Evolutionary conservation across 768 basidiomycete genomes (phyloP).

Genomic region (Lactifluus hygrophoroides): DNA sequence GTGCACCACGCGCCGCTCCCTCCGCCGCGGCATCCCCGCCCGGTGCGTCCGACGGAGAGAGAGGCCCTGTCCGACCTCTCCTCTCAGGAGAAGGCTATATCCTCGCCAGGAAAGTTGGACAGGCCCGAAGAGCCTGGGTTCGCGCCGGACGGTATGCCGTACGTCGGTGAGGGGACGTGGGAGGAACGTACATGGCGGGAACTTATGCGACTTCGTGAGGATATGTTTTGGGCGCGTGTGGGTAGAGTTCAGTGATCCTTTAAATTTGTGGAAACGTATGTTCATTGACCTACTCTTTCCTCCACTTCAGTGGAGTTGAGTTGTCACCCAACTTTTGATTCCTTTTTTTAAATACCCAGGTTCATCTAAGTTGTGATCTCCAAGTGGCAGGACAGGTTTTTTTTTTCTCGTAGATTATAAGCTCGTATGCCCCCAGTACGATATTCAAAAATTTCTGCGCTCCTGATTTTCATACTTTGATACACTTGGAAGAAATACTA

Average conservation of each 20-base stretch:
- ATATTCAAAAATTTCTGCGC: neutral
- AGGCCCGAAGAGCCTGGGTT: conserved; percentile 4
- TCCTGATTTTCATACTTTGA: neutral
- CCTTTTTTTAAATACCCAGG: neutral
- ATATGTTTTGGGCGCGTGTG: conserved; percentile 81
- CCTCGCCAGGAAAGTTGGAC: neutral
- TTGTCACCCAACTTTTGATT: neutral
- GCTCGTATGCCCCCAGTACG: neutral
- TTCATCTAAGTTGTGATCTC: conserved; percentile 10
- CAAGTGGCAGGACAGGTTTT: neutral
- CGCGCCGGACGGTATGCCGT: conserved; percentile 34
- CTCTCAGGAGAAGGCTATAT: neutral
- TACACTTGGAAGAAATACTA: conserved; percentile 7
- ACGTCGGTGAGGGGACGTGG: conserved; percentile 65
- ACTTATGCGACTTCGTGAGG: conserved; percentile 60
- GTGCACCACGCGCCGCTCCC: conserved; percentile 2
- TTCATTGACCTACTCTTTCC: no score
- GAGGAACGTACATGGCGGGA: conserved; percentile 84
- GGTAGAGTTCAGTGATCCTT: conserved; percentile 41
- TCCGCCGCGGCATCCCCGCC: conserved; percentile 13
- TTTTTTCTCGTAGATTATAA: neutral
- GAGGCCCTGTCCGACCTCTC: neutral
- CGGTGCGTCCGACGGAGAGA: conserved; percentile 3
- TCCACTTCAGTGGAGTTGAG: neutral
- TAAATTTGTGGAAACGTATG: neutral